Percentiles rank a stretch among this genome's conserved stretches.
These are phyloP conservation scores for Chlamydomonas eustigma DNA, from an alignment of 139 green algal species.

Conservation along the genomic window DNA sequence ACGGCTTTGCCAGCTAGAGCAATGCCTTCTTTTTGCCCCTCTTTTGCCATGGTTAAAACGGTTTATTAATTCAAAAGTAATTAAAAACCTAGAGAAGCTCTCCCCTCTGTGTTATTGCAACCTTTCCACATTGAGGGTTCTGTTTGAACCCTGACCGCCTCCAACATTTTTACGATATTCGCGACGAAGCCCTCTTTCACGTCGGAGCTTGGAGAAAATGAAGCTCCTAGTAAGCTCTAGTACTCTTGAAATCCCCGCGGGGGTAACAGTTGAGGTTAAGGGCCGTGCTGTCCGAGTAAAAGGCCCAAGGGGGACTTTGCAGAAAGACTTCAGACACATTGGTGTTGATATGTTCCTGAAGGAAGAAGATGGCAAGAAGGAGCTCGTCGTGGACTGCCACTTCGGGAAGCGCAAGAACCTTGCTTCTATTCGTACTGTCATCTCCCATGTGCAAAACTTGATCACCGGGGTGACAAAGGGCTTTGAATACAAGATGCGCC, in stretches of 20 bases:
- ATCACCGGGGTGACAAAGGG: conserved; percentile 75
- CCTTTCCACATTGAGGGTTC: too few species aligned
- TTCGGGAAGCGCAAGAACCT: conserved; percentile 90
- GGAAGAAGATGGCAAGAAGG: conserved; percentile 72
- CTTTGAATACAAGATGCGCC: conserved; percentile 97
- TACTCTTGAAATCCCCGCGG: conserved; percentile 59
- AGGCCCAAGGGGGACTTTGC: conserved; percentile 23
- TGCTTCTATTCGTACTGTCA: conserved; percentile 84
- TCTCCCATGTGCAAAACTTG: conserved; percentile 87
- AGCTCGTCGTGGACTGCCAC: conserved; percentile 76
- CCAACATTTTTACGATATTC: too few species aligned
- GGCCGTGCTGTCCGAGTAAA: conserved; percentile 51
- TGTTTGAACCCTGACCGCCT: too few species aligned
- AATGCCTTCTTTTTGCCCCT: background rate
- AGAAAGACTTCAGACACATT: conserved; percentile 87
- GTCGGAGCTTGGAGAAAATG: too few species aligned
- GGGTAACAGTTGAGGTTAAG: conserved; percentile 56
- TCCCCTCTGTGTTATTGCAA: too few species aligned
- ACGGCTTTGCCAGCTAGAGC: conserved; percentile 17
- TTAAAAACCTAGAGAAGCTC: too few species aligned
- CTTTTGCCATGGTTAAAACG: background rate
- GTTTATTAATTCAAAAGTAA: background rate
- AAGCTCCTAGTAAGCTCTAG: conserved; percentile 65
- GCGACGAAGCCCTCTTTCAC: too few species aligned
- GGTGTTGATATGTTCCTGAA: conserved; percentile 83